These are phyloP conservation scores for Celoporthe dispersa DNA, from an alignment of 2,329 filamentous ascomycete species.

Conservation along the genomic window DNA sequence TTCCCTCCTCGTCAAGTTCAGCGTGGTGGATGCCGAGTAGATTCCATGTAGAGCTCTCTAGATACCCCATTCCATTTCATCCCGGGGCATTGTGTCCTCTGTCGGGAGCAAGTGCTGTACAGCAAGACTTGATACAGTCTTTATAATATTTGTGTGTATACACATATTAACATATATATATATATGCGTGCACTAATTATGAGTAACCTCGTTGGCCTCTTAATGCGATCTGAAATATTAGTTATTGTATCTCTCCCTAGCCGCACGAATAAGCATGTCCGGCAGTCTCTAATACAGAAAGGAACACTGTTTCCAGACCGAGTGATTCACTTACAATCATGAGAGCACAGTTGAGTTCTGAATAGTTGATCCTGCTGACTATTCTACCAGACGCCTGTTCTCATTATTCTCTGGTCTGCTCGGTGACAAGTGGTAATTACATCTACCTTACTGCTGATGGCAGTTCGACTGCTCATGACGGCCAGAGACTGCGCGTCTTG, in stretches of 20 bases:
- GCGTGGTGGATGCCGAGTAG: constrained; percentile 49
- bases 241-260: background rate
- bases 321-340: background rate
- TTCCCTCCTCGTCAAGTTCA: constrained; percentile 64
- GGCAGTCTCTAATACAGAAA: too few species aligned
- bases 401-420: constrained; percentile 33
- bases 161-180: too few species aligned
- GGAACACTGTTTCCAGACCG: too few species aligned
- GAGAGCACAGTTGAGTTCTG: background rate
- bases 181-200: background rate
- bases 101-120: background rate
- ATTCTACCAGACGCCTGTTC: background rate
- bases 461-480: constrained; percentile 48
- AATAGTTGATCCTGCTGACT: background rate
- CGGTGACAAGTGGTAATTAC: constrained; percentile 53
- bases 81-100: background rate
- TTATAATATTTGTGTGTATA: too few species aligned
- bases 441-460: constrained; percentile 62
- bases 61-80: background rate
- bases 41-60: too few species aligned
- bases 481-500: constrained; percentile 57
- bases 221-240: background rate
- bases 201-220: background rate
- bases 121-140: background rate
- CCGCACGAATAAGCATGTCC: constrained; percentile 21